These are phyloP conservation scores for Sporothrix euskadiensis DNA, from an alignment of 2,329 filamentous ascomycete genomes.

Conservation along the genomic window DNA sequence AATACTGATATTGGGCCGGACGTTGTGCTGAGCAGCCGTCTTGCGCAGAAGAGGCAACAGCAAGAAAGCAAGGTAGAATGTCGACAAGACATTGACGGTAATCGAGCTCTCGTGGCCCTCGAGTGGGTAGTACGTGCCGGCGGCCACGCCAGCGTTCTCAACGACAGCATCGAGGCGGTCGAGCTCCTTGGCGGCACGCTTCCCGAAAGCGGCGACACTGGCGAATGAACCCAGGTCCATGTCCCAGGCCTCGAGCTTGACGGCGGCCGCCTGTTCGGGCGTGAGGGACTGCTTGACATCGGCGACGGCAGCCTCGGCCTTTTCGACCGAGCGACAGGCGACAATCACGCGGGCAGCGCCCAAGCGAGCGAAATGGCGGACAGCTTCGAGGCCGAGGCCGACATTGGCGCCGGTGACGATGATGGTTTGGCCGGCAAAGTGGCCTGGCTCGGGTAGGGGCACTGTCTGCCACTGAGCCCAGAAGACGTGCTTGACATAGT, in stretches of 20 bases:
- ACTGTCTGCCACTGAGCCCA: slow-evolving; percentile 33
- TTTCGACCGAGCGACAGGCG: slow-evolving; percentile 41
- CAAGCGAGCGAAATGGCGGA: slow-evolving; percentile 42
- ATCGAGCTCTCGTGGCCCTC: slow-evolving; percentile 46
- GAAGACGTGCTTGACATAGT: slow-evolving; percentile 29
- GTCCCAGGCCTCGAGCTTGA: slow-evolving; percentile 50
- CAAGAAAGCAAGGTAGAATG: slow-evolving; percentile 47
- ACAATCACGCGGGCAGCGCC: slow-evolving; percentile 44
- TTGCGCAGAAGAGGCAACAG: slow-evolving; percentile 46
- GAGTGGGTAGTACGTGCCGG: slow-evolving; percentile 26
- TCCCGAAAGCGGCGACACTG: slow-evolving; percentile 48
- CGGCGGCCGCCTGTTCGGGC: slow-evolving; percentile 26
- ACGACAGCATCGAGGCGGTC: slow-evolving; percentile 48
- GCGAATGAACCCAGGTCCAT: slow-evolving; percentile 52
- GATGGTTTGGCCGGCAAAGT: slow-evolving; percentile 37
- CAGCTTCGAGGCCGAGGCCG: slow-evolving; percentile 44
- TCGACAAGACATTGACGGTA: slow-evolving; percentile 51
- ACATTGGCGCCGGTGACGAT: slow-evolving; percentile 45
- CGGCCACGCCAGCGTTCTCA: slow-evolving; percentile 45
- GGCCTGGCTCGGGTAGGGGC: slow-evolving; percentile 32
- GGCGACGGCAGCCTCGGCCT: slow-evolving; percentile 44
- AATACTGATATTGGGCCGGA: slow-evolving; percentile 42
- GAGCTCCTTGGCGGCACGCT: slow-evolving; percentile 36
- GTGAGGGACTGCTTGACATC: slow-evolving; percentile 40
- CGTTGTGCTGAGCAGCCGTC: slow-evolving; percentile 40